These are phyloP conservation scores for Skeletonema marinoi DNA, from an alignment of 108 stramenopile species.

Conservation along the genomic window DNA sequence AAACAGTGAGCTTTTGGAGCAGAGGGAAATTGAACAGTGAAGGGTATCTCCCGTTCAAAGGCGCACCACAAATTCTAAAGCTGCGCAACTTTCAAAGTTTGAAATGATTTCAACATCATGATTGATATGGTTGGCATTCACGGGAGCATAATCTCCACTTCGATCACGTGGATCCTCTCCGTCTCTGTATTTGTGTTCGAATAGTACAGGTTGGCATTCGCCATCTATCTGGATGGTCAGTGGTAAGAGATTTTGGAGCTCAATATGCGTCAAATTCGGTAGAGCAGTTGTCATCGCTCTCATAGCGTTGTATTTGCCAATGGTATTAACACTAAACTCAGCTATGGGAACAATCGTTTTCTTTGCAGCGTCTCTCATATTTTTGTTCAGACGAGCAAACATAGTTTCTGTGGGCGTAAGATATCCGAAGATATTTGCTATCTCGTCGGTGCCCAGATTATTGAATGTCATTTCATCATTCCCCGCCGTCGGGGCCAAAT, in stretches of 20 bases:
- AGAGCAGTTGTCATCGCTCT: neutral
- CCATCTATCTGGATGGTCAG: too few relatives aligned
- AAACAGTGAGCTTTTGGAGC: neutral
- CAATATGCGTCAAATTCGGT: neutral
- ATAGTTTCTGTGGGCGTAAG: neutral
- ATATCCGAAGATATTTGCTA: neutral
- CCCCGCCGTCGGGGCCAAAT: too few relatives aligned
- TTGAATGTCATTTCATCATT: too few relatives aligned
- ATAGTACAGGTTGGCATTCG: too few relatives aligned
- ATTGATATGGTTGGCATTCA: too few relatives aligned
- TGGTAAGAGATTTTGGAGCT: too few relatives aligned
- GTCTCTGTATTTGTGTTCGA: too few relatives aligned
- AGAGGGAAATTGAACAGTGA: neutral
- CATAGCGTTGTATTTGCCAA: conserved; percentile 1
- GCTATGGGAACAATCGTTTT: neutral
- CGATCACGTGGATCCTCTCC: too few relatives aligned
- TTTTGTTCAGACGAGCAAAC: neutral
- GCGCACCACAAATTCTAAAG: neutral
- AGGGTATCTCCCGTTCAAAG: neutral
- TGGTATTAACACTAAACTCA: neutral
- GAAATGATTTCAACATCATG: neutral
- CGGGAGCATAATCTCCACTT: too few relatives aligned
- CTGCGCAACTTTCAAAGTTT: neutral
- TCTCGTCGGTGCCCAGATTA: conserved; percentile 6
- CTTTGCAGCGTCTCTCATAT: neutral